Conservation (phyloP, 1,284 basidiomycete species). For the Pseudozyma pruni region DNA sequence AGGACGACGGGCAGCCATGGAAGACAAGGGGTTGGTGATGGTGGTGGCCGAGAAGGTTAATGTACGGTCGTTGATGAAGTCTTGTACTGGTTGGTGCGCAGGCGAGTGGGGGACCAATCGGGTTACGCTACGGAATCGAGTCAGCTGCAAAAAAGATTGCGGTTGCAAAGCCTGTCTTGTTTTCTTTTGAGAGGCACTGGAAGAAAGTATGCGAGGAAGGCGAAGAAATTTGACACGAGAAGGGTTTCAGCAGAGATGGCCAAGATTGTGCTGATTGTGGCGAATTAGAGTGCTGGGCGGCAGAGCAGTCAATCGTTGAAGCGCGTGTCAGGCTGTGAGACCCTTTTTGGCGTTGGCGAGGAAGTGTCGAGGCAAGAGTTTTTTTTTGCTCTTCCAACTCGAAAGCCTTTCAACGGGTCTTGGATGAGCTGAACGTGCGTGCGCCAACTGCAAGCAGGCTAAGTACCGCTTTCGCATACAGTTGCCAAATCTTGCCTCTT, state of each 20-base stretch:
- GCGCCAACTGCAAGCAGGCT: too few relatives aligned
- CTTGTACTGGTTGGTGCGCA: conserved; percentile 13
- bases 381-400: not conserved
- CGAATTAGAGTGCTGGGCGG: not conserved
- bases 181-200: conserved; percentile 7
- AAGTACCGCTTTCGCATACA: too few relatives aligned
- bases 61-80: not conserved
- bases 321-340: not conserved
- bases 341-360: conserved; percentile 2
- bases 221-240: conserved; percentile 31
- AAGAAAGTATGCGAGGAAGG: conserved; percentile 16
- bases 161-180: not conserved
- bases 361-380: not conserved
- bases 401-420: too few relatives aligned
- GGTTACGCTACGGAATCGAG: conserved; percentile 4
- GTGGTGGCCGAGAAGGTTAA: conserved; percentile 10
- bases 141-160: conserved; percentile 12
- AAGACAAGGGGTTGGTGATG: conserved; percentile 25
- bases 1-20: conserved; percentile 51
- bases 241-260: not conserved
- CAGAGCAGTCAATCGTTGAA: not conserved
- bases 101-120: conserved; percentile 3
- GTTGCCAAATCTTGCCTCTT: too few relatives aligned
- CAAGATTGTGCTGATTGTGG: not conserved
- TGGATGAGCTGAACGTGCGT: too few relatives aligned